phyloP scores from a whole-genome alignment of 257 asterid genomes.

The Capsicum baccatum region DNA sequence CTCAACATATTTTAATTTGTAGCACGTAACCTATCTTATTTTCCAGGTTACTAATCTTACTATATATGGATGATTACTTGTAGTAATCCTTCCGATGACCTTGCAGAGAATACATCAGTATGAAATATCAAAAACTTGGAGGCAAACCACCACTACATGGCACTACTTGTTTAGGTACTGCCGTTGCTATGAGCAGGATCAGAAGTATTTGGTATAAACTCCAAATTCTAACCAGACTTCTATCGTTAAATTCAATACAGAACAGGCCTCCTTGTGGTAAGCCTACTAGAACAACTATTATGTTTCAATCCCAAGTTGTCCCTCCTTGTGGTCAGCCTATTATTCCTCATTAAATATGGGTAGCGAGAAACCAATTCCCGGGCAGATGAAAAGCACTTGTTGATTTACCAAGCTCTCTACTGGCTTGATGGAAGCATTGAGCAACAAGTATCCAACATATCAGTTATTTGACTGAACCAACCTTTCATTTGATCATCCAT shows the following conservation, averaged over 20 bases:
- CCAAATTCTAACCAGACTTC: no score
- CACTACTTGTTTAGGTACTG: no score
- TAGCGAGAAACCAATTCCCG: background rate
- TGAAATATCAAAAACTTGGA: no score
- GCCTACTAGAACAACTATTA: background rate
- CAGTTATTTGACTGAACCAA: background rate
- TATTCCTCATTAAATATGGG: background rate
- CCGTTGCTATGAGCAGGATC: no score
- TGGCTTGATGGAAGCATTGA: background rate
- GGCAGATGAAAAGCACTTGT: constrained; percentile 4
- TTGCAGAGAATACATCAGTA: no score
- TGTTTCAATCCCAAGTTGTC: background rate
- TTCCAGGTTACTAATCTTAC: no score
- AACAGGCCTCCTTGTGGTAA: background rate
- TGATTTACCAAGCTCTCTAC: background rate
- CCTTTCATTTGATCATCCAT: background rate
- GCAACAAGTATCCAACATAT: constrained; percentile 1
- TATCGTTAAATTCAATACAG: background rate
- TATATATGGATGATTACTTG: no score
- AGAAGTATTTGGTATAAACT: no score
- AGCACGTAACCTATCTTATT: no score
- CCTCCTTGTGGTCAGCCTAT: background rate
- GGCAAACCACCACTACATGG: no score
- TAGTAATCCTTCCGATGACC: no score
- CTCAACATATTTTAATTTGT: no score